These are phyloP conservation scores for Cladorrhinum samala DNA, from an alignment of 495 filamentous ascomycete species.

Conservation along the genomic window DNA sequence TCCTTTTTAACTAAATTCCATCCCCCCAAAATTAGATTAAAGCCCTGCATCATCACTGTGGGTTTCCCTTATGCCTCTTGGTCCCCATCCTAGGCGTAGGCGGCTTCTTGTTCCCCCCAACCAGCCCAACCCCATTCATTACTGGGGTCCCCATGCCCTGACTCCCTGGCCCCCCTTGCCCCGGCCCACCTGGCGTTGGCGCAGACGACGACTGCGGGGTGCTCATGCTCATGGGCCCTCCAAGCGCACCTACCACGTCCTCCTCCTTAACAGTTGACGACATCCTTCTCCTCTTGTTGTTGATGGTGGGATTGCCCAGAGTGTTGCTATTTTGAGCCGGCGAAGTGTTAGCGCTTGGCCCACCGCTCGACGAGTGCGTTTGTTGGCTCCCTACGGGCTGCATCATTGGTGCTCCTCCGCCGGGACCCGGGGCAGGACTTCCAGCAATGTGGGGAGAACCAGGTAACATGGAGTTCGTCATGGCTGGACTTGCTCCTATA, in stretches of 20 bases:
- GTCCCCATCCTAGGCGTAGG: constrained; percentile 38
- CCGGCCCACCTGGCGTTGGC: too few relatives aligned
- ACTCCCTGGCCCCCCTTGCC: too few relatives aligned
- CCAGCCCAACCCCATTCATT: constrained; percentile 36
- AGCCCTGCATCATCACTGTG: constrained; percentile 13
- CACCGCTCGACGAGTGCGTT: constrained; percentile 51
- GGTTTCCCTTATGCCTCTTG: constrained; percentile 40
- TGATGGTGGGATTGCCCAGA: background rate
- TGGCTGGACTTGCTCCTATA: constrained; percentile 48
- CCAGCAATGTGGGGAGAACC: constrained; percentile 52
- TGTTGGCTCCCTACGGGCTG: constrained; percentile 66
- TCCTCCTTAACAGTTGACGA: constrained; percentile 74
- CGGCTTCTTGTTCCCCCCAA: constrained; percentile 34
- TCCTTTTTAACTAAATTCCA: too few relatives aligned
- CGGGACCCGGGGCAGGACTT: constrained; percentile 52
- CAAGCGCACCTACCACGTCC: too few relatives aligned
- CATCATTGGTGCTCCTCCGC: constrained; percentile 64
- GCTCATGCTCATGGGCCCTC: background rate
- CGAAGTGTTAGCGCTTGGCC: constrained; percentile 76
- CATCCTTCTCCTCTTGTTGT: constrained; percentile 47
- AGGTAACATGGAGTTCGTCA: constrained; percentile 50
- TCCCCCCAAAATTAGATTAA: too few relatives aligned
- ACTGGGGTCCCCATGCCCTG: constrained; percentile 29
- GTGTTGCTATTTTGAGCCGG: constrained; percentile 63
- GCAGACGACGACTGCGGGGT: background rate